phyloP scores from a whole-genome alignment of 1,284 basidiomycete genomes.

The Irpex sp. region DNA sequence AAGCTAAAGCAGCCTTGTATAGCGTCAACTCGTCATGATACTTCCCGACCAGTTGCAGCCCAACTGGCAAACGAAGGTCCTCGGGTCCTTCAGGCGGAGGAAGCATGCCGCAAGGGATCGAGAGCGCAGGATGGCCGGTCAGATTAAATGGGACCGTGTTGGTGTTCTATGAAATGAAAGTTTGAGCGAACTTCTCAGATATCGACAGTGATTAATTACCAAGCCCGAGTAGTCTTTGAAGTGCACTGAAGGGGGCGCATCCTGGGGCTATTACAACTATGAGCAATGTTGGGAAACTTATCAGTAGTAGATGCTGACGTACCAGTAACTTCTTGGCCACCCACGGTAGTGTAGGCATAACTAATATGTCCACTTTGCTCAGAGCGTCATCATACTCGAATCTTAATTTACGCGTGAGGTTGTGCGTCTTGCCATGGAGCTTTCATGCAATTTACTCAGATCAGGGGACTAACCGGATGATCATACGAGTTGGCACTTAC shows the following conservation, averaged over 20 bases:
- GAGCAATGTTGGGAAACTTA: no score
- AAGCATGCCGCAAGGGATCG: conserved; percentile 30
- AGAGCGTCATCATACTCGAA: conserved; percentile 37
- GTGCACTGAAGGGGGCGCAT: conserved; percentile 16
- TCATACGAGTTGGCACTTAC: conserved; percentile 6
- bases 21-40: conserved; percentile 28
- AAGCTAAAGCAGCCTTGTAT: conserved; percentile 32
- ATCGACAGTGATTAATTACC: conserved; percentile 10
- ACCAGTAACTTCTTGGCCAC: conserved; percentile 21
- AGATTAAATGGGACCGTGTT: conserved; percentile 23
- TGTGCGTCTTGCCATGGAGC: conserved; percentile 34
- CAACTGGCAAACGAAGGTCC: conserved; percentile 28
- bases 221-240: conserved; percentile 20
- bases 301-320: neutral
- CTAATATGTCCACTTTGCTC: conserved; percentile 35
- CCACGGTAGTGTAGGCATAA: conserved; percentile 41
- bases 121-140: conserved; percentile 31
- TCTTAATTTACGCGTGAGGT: conserved; percentile 37
- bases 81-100: conserved; percentile 26
- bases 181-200: neutral
- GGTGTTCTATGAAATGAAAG: conserved; percentile 10
- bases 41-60: conserved; percentile 33
- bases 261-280: neutral
- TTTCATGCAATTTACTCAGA: conserved; percentile 1
- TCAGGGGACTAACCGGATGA: neutral